Conservation (phyloP, 805 yeast genomes). For the Ogataea parapolymorpha region DNA sequence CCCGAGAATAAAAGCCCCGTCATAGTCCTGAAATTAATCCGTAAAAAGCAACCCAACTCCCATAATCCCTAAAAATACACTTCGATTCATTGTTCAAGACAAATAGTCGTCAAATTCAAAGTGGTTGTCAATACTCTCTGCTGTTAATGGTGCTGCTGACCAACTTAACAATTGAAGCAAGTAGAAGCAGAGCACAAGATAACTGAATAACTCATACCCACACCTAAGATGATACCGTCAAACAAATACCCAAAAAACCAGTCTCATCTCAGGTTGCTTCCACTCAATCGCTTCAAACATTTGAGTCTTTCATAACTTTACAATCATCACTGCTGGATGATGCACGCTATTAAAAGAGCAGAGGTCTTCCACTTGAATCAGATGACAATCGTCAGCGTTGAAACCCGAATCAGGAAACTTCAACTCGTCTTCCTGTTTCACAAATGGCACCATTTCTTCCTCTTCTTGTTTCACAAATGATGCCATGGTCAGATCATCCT, state of each 20-base stretch:
- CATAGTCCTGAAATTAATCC: neutral
- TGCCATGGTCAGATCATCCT: constrained; percentile 18
- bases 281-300: neutral
- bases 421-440: constrained; percentile 14
- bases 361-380: constrained; percentile 28
- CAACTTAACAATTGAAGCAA: constrained; percentile 15
- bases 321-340: constrained; percentile 40
- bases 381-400: constrained; percentile 16
- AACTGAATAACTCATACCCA: constrained; percentile 3
- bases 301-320: constrained; percentile 11
- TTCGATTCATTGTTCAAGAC: constrained; percentile 9
- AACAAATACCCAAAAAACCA: constrained; percentile 24
- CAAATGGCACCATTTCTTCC: constrained; percentile 8
- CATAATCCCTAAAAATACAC: constrained; percentile 4
- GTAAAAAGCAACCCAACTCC: constrained; percentile 5
- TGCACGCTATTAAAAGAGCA: constrained; percentile 38
- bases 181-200: neutral
- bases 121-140: constrained; percentile 28
- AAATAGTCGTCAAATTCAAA: constrained; percentile 33
- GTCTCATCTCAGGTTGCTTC: neutral
- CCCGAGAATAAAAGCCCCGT: neutral
- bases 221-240: constrained; percentile 8
- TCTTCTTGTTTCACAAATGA: constrained; percentile 18
- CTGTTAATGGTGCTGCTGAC: constrained; percentile 41
- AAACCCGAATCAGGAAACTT: constrained; percentile 15